These are phyloP conservation scores for Eremothecium gossypii DNA, from an alignment of 1,139 yeast genomes.

Conservation along the genomic window DNA sequence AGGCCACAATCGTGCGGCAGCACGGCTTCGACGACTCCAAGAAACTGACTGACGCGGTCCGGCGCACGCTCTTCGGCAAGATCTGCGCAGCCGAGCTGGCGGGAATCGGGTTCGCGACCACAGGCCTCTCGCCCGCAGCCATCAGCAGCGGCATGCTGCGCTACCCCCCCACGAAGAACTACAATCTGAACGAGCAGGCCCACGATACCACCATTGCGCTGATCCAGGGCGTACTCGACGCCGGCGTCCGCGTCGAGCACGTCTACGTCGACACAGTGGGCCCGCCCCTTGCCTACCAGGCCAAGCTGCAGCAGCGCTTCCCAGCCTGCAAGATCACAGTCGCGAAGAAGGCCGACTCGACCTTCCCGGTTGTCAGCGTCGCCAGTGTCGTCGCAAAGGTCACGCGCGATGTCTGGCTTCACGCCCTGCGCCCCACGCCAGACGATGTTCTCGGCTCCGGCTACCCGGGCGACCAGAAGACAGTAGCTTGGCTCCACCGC, in stretches of 20 bases:
- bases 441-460: slow-evolving; percentile 67
- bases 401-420: slow-evolving; percentile 70
- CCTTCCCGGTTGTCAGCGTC: slow-evolving; percentile 89
- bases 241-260: slow-evolving; percentile 56
- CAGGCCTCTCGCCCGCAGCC: slow-evolving; percentile 78
- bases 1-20: slow-evolving; percentile 40
- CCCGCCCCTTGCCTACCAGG: slow-evolving; percentile 78
- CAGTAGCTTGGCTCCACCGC: slow-evolving; percentile 55
- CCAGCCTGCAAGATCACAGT: slow-evolving; percentile 71
- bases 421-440: slow-evolving; percentile 26
- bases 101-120: slow-evolving; percentile 81
- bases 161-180: slow-evolving; percentile 44
- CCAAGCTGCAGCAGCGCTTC: slow-evolving; percentile 57
- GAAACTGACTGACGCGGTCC: slow-evolving; percentile 61
- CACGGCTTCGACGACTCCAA: slow-evolving; percentile 92
- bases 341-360: slow-evolving; percentile 90
- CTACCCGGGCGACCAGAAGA: slow-evolving; percentile 87
- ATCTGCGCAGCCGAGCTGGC: slow-evolving; percentile 48
- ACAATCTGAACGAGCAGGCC: slow-evolving; percentile 90
- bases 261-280: slow-evolving; percentile 95
- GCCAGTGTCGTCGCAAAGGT: slow-evolving; percentile 98
- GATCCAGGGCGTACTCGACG: slow-evolving; percentile 50
- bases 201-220: slow-evolving; percentile 85
- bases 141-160: slow-evolving; percentile 84
- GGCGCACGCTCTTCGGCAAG: slow-evolving; percentile 51